Evolutionary conservation across 805 yeast species (phyloP), one percentile per base, ranked within the genome.

Genomic region (Metschnikowia peoriensis): DNA sequence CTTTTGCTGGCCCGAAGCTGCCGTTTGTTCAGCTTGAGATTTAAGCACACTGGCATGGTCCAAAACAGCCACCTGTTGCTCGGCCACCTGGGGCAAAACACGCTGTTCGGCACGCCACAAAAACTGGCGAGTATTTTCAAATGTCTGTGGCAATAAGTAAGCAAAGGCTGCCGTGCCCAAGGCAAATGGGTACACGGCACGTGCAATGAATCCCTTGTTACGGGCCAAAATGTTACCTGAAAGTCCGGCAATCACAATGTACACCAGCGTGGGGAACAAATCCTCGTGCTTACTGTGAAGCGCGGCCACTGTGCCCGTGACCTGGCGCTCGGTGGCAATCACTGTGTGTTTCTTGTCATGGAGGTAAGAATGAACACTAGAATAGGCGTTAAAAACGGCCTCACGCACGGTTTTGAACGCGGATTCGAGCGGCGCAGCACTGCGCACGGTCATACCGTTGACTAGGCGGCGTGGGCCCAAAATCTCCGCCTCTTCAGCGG

Each of bases 171-270:
- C 78, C 29, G 79, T 55, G 12, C 92, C 94, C 49, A 86, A 76
- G 0, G 73, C 69, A 2, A 84, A 51, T 1, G 96, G 96, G 14
- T 80, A 70, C 0, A 79, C 55, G 3, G 77, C 73, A 61, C 84
- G 82, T 11, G 86, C 63, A 2, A 84, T 48, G 22, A 84, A 58
- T 51, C 82, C 82, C 52, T 87, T 77, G 61, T 85, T 82, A 62
- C 96, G 86, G 1, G 94, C 82, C 46, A 84, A 61, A 48, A 89
- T 84, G 44, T 86, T 79, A 38, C 96, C 96, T 7, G 89, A 71
- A 50, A 90, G 74, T 2, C 83, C 78, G 12, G 89, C 91, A 29
- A 89, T 80, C 9, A 83, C 64, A 39, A 90, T 76, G 65, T 88
- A 90, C 32, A 88, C 68, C 4, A 84, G 69, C 56, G 86, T 86